Base-by-base conservation (phyloP, 176 grass and related monocot genomes). In the Carex scoparia region DNA sequence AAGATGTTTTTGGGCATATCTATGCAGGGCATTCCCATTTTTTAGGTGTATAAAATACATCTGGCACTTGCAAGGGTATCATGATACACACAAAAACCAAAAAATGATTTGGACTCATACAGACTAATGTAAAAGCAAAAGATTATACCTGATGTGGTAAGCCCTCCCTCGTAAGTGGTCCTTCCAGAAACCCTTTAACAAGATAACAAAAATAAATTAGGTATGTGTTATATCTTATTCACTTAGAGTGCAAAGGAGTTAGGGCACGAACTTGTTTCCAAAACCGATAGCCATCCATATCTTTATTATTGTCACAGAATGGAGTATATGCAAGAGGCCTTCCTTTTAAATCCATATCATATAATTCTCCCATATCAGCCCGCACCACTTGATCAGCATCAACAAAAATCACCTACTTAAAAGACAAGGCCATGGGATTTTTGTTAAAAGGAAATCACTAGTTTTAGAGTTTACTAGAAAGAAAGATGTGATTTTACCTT, bases 371-470 rank as follows among this genome's bases (percentile, higher is more conserved):
- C 96, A 98, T 98, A 89, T 98, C 96, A 82, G 96, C 84, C 81
- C 96, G 92, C 79, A 98, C 93, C 87, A 98, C 84, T 91, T 98
- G 96, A 95, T 98, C 96, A 64, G 96, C 96, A 40, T 98, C 96
- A 53, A 98, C 96, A 68, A 98, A 98, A 87, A 98, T 98, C 63
- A 98, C 96, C 96, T 98, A 87, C 40, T 80, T n/a, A 84, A 90
- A 5, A 51, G 35, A 73, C 62, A 44, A 44, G 79, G 37, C 16
- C 16, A 23, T 84, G 15, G 63, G 80, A 40, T 30, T 79, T 49
- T 48, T 79, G 85, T 78, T 49, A 76, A 19, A 63, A 46, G 46
- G 31, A 65, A 79, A 83, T 30, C n/a, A 65, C 84, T 84, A 19
- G 44, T 83, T 81, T 78, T 78, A 18, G 32, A 58, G 78, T 55